A percentile compares a stretch with the other conserved stretches of the same genome.
These are phyloP conservation scores for Dimargaris cristalligena DNA, from an alignment of 192 early-diverging fungal species.

Conservation along the genomic window DNA sequence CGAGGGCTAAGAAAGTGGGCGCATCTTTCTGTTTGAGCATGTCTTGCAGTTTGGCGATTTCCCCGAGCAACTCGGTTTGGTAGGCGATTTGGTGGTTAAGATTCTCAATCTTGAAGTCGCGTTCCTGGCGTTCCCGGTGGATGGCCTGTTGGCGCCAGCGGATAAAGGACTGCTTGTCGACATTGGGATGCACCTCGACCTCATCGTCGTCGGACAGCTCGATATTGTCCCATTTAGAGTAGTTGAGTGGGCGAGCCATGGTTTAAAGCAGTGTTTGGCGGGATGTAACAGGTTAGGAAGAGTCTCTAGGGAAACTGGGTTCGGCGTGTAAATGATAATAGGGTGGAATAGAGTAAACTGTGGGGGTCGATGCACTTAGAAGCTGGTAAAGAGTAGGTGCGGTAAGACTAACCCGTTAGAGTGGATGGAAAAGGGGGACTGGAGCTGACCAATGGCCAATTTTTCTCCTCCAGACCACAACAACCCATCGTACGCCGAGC, in stretches of 20 bases:
- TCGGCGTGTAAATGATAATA: background rate
- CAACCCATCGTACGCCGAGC: too few relatives aligned
- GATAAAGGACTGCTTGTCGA: conserved; percentile 81
- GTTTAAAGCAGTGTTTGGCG: too few relatives aligned
- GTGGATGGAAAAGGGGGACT: too few relatives aligned
- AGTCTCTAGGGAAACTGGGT: background rate
- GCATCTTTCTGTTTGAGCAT: conserved; percentile 19
- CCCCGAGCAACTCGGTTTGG: conserved; percentile 19
- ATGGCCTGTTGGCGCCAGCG: conserved; percentile 81
- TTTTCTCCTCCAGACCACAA: too few relatives aligned
- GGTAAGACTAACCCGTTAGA: too few relatives aligned
- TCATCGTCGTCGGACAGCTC: conserved; percentile 95
- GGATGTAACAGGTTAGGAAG: background rate
- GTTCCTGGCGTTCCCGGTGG: conserved; percentile 67
- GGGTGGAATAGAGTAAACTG: background rate
- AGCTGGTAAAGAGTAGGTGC: background rate
- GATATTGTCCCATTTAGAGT: conserved; percentile 91
- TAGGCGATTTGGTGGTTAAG: conserved; percentile 14
- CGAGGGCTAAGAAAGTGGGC: background rate
- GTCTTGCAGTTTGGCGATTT: conserved; percentile 8
- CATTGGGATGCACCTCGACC: conserved; percentile 88
- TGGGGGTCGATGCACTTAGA: background rate
- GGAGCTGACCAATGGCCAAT: too few relatives aligned
- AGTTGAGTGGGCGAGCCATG: conserved; percentile 38
- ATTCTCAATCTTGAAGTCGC: conserved; percentile 38